Evolutionary conservation across 805 yeast species (phyloP), one percentile per base, ranked within the genome.

Genomic region (Ogataea ganodermae): DNA sequence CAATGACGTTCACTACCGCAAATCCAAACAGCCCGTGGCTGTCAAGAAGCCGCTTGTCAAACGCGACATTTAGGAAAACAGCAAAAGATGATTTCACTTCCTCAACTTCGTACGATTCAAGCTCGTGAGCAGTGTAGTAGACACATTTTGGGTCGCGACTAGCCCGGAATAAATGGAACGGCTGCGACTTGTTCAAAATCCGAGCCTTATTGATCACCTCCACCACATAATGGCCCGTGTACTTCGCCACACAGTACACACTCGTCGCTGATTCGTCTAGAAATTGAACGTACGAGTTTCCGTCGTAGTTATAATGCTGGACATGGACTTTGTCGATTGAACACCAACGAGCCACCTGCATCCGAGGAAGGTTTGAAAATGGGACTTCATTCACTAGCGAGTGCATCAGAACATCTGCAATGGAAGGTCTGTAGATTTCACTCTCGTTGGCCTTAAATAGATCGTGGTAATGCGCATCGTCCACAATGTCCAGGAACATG

Each of bases 321-420:
- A 80, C 79, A 17, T 75, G 65, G 2, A 85, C 70, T 26, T 81
- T 77, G 27, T 75, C 74, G 6, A 90, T 79, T 10, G 74, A 72
- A 22, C 84, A 76, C 87, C 94, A 89, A 3, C 78, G 74, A 10
- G 71, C 73, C 5, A 91, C 96, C 50, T 69, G 71, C 72, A 92
- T 72, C 22, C 72, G 70, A 0, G 97, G 97, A 14, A 90, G 68
- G 32, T 78, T 72, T 3, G 60, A 54, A 35, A 92, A 73, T 0
- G 96, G 94, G 20, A 83, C 84, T 58, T 89, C 95, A 62, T 92
- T 92, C 24, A 87, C 80, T 61, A 92, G 72, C 0, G 97, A 89
- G 59, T 91, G 96, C 96, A 91, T 89, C 49, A 92, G 69, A 39
- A 89, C 75, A 63, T 90, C 96, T 0, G 96, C 76, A 12, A 86